A percentile compares a stretch with the other conserved stretches of the same genome.
Conservation (phyloP, 2,329 filamentous ascomycete species). For the Aspergillus nomiae region DNA sequence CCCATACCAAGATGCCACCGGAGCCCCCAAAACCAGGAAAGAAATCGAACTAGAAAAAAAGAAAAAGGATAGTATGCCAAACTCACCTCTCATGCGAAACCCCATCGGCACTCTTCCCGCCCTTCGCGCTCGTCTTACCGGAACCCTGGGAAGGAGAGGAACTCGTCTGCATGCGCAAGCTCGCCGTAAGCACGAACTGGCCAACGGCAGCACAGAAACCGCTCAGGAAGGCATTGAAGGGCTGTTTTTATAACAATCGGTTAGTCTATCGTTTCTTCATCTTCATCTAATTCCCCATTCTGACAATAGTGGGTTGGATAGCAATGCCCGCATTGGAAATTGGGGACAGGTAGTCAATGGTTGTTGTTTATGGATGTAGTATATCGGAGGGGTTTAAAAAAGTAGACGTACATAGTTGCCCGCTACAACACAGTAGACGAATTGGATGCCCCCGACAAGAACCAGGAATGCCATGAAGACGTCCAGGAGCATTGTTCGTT, state of each 20-base stretch:
- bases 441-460: conserved; percentile 84
- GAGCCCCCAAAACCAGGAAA: background rate
- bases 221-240: conserved; percentile 97
- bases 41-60: too few species aligned
- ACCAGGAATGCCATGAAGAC: conserved; percentile 87
- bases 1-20: conserved; percentile 36
- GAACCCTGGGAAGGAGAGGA: conserved; percentile 15
- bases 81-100: conserved; percentile 46
- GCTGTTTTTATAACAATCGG: conserved; percentile 46
- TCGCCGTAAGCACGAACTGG: conserved; percentile 94
- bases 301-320: too few species aligned
- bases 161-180: conserved; percentile 88
- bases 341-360: too few species aligned
- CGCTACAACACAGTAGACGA: conserved; percentile 85
- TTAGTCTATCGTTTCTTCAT: too few species aligned
- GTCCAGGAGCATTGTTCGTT: conserved; percentile 90
- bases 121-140: conserved; percentile 55
- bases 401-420: conserved; percentile 82
- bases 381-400: background rate
- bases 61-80: background rate
- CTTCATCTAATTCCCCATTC: too few species aligned
- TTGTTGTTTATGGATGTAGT: too few species aligned
- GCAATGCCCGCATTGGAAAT: too few species aligned
- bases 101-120: conserved; percentile 21
- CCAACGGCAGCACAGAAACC: conserved; percentile 94